Evolutionary conservation across 768 basidiomycete species (phyloP).

Genomic region (Mycena rosella): DNA sequence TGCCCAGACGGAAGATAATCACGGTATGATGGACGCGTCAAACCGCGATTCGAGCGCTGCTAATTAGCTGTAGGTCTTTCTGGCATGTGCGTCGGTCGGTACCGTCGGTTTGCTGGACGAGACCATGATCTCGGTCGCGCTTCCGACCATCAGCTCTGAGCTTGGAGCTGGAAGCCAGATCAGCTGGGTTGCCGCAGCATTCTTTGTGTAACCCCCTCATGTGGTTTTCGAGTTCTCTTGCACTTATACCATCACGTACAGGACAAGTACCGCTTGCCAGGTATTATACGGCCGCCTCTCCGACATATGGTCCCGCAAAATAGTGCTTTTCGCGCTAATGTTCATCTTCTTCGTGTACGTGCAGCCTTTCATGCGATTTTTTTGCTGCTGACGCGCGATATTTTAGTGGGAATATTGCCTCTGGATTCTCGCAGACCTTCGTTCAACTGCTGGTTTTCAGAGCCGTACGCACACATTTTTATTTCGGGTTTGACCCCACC

Average conservation of each 20-base stretch:
- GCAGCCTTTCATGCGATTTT: too few relatives aligned
- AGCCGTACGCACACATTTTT: slow-evolving; percentile 40
- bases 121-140: slow-evolving; percentile 68
- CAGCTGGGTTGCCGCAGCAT: slow-evolving; percentile 68
- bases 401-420: slow-evolving; percentile 57
- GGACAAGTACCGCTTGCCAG: slow-evolving; percentile 62
- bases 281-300: slow-evolving; percentile 57
- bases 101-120: slow-evolving; percentile 65
- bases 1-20: slow-evolving; percentile 63
- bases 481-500: too few relatives aligned
- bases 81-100: slow-evolving; percentile 60
- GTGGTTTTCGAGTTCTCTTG: not conserved
- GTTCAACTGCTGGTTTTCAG: slow-evolving; percentile 66
- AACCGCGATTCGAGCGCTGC: not conserved
- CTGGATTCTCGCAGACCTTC: slow-evolving; percentile 63
- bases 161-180: slow-evolving; percentile 61
- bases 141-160: slow-evolving; percentile 64
- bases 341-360: slow-evolving; percentile 56
- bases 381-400: not conserved
- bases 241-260: slow-evolving; percentile 1
- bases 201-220: slow-evolving; percentile 50
- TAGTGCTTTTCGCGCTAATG: slow-evolving; percentile 59
- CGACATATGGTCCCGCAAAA: slow-evolving; percentile 65
- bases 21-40: slow-evolving; percentile 35
- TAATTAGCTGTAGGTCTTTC: slow-evolving; percentile 50